Percentiles rank a stretch among this genome's conserved stretches.
These are phyloP conservation scores for Cystobasidium pallidum DNA, from an alignment of 1,284 basidiomycete species.

Conservation along the genomic window DNA sequence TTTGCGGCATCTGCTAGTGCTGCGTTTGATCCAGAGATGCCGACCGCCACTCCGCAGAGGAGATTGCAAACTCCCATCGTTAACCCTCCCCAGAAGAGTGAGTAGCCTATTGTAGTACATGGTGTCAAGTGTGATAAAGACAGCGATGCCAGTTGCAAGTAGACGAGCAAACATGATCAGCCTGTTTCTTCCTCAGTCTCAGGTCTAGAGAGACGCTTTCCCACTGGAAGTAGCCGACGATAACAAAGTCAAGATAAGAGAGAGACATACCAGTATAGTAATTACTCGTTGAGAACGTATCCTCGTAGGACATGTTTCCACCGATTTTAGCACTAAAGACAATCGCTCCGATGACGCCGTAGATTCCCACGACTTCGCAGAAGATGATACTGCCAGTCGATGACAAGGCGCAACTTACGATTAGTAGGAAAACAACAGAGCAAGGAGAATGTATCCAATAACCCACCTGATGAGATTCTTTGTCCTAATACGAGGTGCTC, in stretches of 20 bases:
- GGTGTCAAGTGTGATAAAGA: too few species aligned
- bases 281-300: slow-evolving; percentile 77
- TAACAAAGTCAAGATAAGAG: not conserved
- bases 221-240: too few species aligned
- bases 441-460: too few species aligned
- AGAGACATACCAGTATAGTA: slow-evolving; percentile 74
- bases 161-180: too few species aligned
- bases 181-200: too few species aligned
- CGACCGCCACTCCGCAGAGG: slow-evolving; percentile 88
- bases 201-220: too few species aligned
- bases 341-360: slow-evolving; percentile 65
- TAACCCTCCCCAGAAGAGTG: slow-evolving; percentile 92
- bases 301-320: slow-evolving; percentile 63
- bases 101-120: slow-evolving; percentile 65
- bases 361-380: slow-evolving; percentile 74
- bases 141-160: too few species aligned
- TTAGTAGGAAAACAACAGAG: too few species aligned
- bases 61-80: slow-evolving; percentile 87
- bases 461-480: slow-evolving; percentile 95
- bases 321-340: slow-evolving; percentile 82
- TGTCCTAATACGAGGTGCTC: slow-evolving; percentile 89
- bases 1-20: slow-evolving; percentile 91
- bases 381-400: slow-evolving; percentile 86
- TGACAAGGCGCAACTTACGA: not conserved
- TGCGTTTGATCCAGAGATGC: slow-evolving; percentile 87